phyloP scores from a whole-genome alignment of 2,329 filamentous ascomycete species.

The Arthrinium puccinioides region DNA sequence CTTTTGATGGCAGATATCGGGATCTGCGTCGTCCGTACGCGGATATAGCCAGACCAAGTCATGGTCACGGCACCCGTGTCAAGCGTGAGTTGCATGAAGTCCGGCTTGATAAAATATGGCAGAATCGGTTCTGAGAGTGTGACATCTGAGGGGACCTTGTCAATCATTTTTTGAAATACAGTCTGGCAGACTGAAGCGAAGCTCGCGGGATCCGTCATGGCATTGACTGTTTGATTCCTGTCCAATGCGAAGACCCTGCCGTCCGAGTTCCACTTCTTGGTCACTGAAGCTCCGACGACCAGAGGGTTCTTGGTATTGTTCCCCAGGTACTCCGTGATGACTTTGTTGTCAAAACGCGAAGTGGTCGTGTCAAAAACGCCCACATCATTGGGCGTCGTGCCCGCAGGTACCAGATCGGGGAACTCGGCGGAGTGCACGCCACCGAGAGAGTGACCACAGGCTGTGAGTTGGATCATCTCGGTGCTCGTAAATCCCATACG shows the following conservation, averaged over 20 bases:
- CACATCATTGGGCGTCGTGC: slow-evolving; percentile 34
- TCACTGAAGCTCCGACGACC: slow-evolving; percentile 41
- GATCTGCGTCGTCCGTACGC: slow-evolving; percentile 45
- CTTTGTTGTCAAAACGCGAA: slow-evolving; percentile 45
- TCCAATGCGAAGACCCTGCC: slow-evolving; percentile 49
- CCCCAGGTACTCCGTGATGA: slow-evolving; percentile 49
- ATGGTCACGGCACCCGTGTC: slow-evolving; percentile 39
- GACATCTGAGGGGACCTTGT: slow-evolving; percentile 47
- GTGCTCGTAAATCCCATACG: slow-evolving; percentile 48
- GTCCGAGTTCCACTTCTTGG: slow-evolving; percentile 42
- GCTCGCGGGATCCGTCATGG: slow-evolving; percentile 33
- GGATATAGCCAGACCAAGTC: slow-evolving; percentile 46
- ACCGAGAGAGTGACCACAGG: slow-evolving; percentile 55
- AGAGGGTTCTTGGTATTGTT: slow-evolving; percentile 48
- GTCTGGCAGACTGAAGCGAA: slow-evolving; percentile 42
- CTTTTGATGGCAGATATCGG: slow-evolving; percentile 33
- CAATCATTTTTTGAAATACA: slow-evolving; percentile 53
- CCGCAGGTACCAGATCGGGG: slow-evolving; percentile 41
- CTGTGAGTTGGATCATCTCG: slow-evolving; percentile 54
- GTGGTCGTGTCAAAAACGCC: slow-evolving; percentile 39
- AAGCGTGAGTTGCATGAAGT: slow-evolving; percentile 47
- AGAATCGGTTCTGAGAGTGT: slow-evolving; percentile 42
- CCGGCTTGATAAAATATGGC: slow-evolving; percentile 54
- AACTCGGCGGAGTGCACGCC: slow-evolving; percentile 50
- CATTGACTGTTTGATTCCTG: slow-evolving; percentile 44